These are phyloP conservation scores for Suillus cothurnatus DNA, from an alignment of 768 basidiomycete genomes.

Conservation along the genomic window DNA sequence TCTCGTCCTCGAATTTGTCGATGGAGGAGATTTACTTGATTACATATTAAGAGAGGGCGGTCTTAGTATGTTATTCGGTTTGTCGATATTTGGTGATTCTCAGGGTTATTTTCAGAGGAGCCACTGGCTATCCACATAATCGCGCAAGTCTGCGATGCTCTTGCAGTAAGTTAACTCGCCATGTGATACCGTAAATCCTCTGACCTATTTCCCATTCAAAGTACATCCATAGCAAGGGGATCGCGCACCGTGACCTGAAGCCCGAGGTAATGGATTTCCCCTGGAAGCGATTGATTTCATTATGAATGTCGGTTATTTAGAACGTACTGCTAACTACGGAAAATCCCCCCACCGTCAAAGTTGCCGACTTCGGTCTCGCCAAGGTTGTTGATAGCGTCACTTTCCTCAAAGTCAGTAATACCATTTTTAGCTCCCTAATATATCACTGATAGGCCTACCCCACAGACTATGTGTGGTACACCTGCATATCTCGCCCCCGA, in stretches of 20 bases:
- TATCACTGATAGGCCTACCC: conserved; percentile 2
- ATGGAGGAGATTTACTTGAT: conserved; percentile 88
- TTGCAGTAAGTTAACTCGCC: conserved; percentile 51
- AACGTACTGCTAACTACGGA: conserved; percentile 83
- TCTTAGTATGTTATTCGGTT: conserved; percentile 49
- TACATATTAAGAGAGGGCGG: conserved; percentile 66
- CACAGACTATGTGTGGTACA: conserved; percentile 93
- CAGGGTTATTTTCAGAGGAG: conserved; percentile 41
- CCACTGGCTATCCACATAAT: conserved; percentile 67
- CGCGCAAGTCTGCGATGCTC: conserved; percentile 80
- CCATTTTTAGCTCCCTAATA: background rate
- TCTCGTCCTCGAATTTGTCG: conserved; percentile 81
- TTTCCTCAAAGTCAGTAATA: conserved; percentile 62
- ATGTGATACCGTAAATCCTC: background rate
- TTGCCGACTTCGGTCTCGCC: conserved; percentile 96
- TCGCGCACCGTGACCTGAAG: conserved; percentile 93
- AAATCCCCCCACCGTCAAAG: conserved; percentile 73
- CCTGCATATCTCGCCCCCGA: conserved; percentile 94
- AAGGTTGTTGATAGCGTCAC: conserved; percentile 85
- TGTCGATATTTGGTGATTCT: background rate
- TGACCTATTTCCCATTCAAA: conserved; percentile 19
- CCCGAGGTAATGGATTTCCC: conserved; percentile 57
- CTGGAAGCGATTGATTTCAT: conserved; percentile 8
- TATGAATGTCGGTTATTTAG: conserved; percentile 34
- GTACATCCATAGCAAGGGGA: conserved; percentile 74